Base-by-base conservation (phyloP, 495 filamentous ascomycete species). In the Trichoderma asperelloides region DNA sequence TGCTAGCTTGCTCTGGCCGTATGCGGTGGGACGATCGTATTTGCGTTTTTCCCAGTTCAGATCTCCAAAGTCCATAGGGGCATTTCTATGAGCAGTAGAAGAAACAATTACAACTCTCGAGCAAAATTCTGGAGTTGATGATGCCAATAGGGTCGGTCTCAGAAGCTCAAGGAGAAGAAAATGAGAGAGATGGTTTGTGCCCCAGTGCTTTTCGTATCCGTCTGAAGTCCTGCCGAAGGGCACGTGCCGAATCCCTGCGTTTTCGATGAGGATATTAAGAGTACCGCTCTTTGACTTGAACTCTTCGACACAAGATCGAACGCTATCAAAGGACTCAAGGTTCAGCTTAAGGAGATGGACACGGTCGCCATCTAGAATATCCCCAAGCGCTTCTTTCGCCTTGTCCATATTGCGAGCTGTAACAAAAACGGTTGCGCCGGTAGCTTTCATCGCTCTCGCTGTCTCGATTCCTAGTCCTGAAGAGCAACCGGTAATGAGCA, bases 401-500 rank as follows among this genome's bases (percentile, higher is more conserved):
- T 79, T 82, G 9, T 72, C 68, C n/a, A 77, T 28, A 68, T 82
- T 68, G 3, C 84, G 76, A 9, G 70, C 80, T 1, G 77, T 75
- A 1, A 82, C 70, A 70, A 73, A 84, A 9, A 86, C 65, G 2
- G 74, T 78, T 8, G 81, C 83, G 2, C 83, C 84, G 0, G 84
- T 86, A n/a, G 74, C 67, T 41, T 68, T 69, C 6, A 86, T 67
- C 0, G 84, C 81, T 30, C 75, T 74, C 21, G 77, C 81, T 2
- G 81, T 84, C 69, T 84, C 80, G 67, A 83, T 73, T 6, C 85
- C 85, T 45, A 87, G 80, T 11, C 85, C 85, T 0, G 80, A 77
- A 21, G 80, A 79, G 25, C 71, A 72, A 30, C 85, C 84, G 1
- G 83, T 86, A 62, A 86, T 76, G 39, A 86, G 41, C 63, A 84